Conservation (phyloP, 2,329 filamentous ascomycete genomes). For the Fusarium sp. region DNA sequence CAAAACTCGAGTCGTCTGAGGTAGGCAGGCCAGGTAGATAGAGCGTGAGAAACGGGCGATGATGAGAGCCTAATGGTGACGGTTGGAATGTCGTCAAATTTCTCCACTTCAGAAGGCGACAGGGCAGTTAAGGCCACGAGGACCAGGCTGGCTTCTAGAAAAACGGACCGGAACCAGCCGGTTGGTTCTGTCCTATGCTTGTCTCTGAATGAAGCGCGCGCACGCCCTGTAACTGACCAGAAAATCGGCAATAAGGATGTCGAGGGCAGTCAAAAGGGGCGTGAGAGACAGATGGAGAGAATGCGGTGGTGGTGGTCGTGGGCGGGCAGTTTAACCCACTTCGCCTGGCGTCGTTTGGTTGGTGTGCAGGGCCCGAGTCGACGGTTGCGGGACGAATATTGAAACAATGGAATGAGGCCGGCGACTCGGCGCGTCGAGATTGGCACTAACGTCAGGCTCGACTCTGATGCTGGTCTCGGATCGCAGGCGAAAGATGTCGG, state of each 20-base stretch:
- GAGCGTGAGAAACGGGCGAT: slow-evolving; percentile 16
- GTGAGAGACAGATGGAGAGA: slow-evolving; percentile 16
- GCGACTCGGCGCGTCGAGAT: slow-evolving; percentile 19
- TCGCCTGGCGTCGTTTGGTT: slow-evolving; percentile 29
- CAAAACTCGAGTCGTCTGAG: neutral
- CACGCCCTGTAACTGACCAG: neutral
- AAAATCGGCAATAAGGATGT: slow-evolving; percentile 11
- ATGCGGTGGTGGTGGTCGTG: slow-evolving; percentile 7
- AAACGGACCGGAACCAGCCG: slow-evolving; percentile 16
- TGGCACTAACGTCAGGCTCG: slow-evolving; percentile 1
- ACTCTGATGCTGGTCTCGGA: neutral
- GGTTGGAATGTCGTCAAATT: slow-evolving; percentile 38
- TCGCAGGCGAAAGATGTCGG: neutral
- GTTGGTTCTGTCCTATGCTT: slow-evolving; percentile 4
- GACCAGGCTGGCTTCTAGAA: slow-evolving; percentile 26
- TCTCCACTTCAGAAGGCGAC: slow-evolving; percentile 36
- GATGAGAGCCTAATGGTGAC: slow-evolving; percentile 21
- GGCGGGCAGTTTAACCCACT: slow-evolving; percentile 28
- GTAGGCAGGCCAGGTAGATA: slow-evolving; percentile 1
- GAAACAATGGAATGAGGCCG: slow-evolving; percentile 28
- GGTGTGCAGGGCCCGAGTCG: slow-evolving; percentile 29
- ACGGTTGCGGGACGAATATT: slow-evolving; percentile 33
- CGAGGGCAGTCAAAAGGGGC: slow-evolving; percentile 22
- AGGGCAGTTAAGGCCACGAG: slow-evolving; percentile 34
- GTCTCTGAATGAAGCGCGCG: neutral